Percentiles rank a stretch among this genome's conserved stretches.
Conservation (phyloP, 352 stramenopile species). For the Phytopythium boreale region DNA sequence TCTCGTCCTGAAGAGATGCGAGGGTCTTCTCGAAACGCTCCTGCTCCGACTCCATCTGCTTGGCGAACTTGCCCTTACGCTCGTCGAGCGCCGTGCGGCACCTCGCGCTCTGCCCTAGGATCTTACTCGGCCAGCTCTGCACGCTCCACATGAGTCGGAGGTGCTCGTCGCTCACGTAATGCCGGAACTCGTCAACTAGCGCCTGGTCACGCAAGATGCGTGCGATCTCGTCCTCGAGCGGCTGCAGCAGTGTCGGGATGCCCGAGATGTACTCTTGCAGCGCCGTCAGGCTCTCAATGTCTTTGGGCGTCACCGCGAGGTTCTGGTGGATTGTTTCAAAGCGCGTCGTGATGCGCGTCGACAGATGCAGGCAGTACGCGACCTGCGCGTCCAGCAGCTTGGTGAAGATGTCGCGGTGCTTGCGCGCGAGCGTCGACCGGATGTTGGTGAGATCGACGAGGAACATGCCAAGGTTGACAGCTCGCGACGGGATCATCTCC, state of each 20-base stretch:
- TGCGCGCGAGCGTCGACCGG: conserved; percentile 66
- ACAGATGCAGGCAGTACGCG: conserved; percentile 60
- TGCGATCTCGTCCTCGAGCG: conserved; percentile 75
- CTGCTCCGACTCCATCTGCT: conserved; percentile 94
- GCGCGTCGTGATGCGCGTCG: conserved; percentile 63
- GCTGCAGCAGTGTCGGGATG: conserved; percentile 64
- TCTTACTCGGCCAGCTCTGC: conserved; percentile 89
- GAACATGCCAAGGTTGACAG: conserved; percentile 77
- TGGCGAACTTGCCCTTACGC: conserved; percentile 85
- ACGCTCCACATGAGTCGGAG: conserved; percentile 88
- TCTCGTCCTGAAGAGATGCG: conserved; percentile 76
- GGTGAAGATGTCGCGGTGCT: conserved; percentile 74
- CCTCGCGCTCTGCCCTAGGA: conserved; percentile 71
- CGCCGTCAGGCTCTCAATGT: conserved; percentile 90
- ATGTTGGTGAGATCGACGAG: conserved; percentile 80
- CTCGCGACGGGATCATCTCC: conserved; percentile 52
- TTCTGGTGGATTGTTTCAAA: conserved; percentile 88
- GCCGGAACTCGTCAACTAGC: conserved; percentile 79
- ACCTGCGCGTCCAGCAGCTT: conserved; percentile 71
- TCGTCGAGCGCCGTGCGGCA: conserved; percentile 80
- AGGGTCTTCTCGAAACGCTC: conserved; percentile 90
- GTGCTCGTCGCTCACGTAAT: conserved; percentile 85
- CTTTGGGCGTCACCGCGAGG: conserved; percentile 75
- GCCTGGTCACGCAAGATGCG: conserved; percentile 80
- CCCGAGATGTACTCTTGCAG: conserved; percentile 86